Base-by-base conservation (phyloP, 1,284 basidiomycete species). In the Trichosporon sp. region DNA sequence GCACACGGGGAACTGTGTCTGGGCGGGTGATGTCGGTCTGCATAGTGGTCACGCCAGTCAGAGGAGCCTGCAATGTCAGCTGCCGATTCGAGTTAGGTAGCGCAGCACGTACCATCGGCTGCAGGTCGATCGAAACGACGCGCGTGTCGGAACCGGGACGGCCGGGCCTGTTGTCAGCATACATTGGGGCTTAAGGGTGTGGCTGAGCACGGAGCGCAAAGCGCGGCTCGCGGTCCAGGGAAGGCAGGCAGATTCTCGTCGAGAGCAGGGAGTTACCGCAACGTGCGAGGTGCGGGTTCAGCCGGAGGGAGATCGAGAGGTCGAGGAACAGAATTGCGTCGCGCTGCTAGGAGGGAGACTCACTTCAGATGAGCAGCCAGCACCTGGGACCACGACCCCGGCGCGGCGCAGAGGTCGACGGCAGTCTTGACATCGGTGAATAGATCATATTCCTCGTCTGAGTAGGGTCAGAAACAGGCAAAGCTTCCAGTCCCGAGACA, bases 331-430 rank as follows among this genome's bases (percentile, higher is more conserved):
- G n/a, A 14, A 21, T 40, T 44, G 21, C 11, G 16, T 16, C n/a
- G 21, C 14, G 23, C 21, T 16, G 21, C 29, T n/a, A 23, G 21
- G 27, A 23, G 31, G 14, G 23, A 3, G 58, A 62, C 68, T 58
- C 65, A 81, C 77, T 78, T 75, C 34, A 82, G 71, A 64, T 78
- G 74, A 33, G 81, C 67, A 29, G 70, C 70, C 14, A 77, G 59
- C 21, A 74, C 73, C 65, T 76, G 71, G 75, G 80, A 79, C 78
- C 70, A 83, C 71, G 73, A 81, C 67, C 83, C 83, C 0, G 85
- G 85, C 0, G 85, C 85, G 1, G 85, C 85, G 74, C 85, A 86
- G 3, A 86, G 79, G 65, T 86, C 85, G 6, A 85, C 83, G 0
- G 83, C 83, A 2, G 81, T 80, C 16, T 72, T 68, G 3, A 82